A percentile compares a stretch with the other conserved stretches of the same genome.
phyloP scores from a whole-genome alignment of 2,329 filamentous ascomycete genomes.

The Aureobasidium sp. region DNA sequence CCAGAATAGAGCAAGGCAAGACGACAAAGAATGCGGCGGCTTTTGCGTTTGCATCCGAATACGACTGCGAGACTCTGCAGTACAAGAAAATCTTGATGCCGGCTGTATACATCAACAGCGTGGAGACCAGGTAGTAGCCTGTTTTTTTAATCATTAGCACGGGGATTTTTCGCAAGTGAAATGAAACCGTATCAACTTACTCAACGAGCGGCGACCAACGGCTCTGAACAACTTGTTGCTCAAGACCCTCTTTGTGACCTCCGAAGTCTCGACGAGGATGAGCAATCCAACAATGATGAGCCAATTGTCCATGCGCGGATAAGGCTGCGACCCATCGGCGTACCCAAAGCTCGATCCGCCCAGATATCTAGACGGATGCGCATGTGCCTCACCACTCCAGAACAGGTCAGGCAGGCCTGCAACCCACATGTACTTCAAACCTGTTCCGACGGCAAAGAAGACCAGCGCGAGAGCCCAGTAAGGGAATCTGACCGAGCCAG shows the following conservation, averaged over 20 bases:
- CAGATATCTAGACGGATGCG: slow-evolving; percentile 38
- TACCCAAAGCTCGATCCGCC: slow-evolving; percentile 27
- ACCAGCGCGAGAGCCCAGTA: slow-evolving; percentile 31
- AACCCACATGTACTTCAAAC: slow-evolving; percentile 40
- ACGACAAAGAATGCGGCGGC: slow-evolving; percentile 23
- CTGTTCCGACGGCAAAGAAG: slow-evolving; percentile 30
- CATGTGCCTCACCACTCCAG: slow-evolving; percentile 31
- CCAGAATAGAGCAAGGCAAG: slow-evolving; percentile 18
- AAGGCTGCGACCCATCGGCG: slow-evolving; percentile 28
- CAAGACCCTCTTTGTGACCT: slow-evolving; percentile 32
- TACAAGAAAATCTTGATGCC: slow-evolving; percentile 27
- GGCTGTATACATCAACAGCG: slow-evolving; percentile 26
- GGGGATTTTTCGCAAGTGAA: background rate
- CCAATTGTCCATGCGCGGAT: slow-evolving; percentile 39
- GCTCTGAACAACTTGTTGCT: slow-evolving; percentile 31
- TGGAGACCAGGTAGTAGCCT: slow-evolving; percentile 27
- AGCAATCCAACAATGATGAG: slow-evolving; percentile 38
- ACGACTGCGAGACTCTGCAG: slow-evolving; percentile 18
- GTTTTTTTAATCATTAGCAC: background rate
- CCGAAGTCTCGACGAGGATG: slow-evolving; percentile 36
- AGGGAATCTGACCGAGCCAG: slow-evolving; percentile 20
- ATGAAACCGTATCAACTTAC: slow-evolving; percentile 34
- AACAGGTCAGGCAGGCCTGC: slow-evolving; percentile 32
- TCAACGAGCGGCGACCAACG: slow-evolving; percentile 38
- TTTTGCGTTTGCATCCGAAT: slow-evolving; percentile 22